phyloP scores from a whole-genome alignment of 352 stramenopile species.

The Phytophthora uliginosa region DNA sequence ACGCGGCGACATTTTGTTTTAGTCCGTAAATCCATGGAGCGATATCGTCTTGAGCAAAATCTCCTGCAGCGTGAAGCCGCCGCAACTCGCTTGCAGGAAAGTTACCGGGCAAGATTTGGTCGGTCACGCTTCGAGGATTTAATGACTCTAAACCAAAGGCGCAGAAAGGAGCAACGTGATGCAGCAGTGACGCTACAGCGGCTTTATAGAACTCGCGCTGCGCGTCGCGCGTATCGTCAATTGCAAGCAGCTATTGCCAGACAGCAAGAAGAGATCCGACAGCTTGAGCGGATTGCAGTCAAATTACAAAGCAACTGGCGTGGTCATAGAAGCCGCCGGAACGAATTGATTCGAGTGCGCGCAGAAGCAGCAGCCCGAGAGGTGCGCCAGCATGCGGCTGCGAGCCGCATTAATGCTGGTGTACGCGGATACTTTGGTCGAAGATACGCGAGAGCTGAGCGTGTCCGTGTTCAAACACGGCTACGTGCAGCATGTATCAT shows the following conservation, averaged over 20 bases:
- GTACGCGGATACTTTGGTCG: conserved; percentile 74
- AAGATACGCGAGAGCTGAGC: conserved; percentile 45
- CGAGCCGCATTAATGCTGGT: conserved; percentile 71
- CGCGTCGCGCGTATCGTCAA: conserved; percentile 61
- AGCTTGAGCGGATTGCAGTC: conserved; percentile 54
- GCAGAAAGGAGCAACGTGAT: conserved; percentile 58
- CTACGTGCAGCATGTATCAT: conserved; percentile 56
- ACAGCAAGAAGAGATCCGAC: conserved; percentile 46
- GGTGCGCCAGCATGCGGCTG: conserved; percentile 45
- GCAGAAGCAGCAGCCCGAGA: conserved; percentile 46
- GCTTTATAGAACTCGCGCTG: conserved; percentile 65
- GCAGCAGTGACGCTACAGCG: conserved; percentile 67
- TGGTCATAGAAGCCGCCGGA: conserved; percentile 48
- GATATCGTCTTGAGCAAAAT: conserved; percentile 63
- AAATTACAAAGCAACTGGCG: conserved; percentile 79
- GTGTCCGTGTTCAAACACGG: conserved; percentile 46
- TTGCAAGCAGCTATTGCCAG: conserved; percentile 55
- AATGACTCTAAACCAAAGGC: conserved; percentile 72
- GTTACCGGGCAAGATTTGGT: conserved; percentile 71
- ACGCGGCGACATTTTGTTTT: conserved; percentile 58
- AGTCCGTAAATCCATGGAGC: conserved; percentile 72
- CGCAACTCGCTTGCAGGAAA: conserved; percentile 56
- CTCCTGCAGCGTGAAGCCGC: conserved; percentile 51
- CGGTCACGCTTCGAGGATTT: conserved; percentile 80
- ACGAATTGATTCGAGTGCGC: conserved; percentile 44